Percentiles rank a stretch among this genome's conserved stretches.
These are phyloP conservation scores for Trichoderma gracile DNA, from an alignment of 2,329 filamentous ascomycete species.

Conservation along the genomic window DNA sequence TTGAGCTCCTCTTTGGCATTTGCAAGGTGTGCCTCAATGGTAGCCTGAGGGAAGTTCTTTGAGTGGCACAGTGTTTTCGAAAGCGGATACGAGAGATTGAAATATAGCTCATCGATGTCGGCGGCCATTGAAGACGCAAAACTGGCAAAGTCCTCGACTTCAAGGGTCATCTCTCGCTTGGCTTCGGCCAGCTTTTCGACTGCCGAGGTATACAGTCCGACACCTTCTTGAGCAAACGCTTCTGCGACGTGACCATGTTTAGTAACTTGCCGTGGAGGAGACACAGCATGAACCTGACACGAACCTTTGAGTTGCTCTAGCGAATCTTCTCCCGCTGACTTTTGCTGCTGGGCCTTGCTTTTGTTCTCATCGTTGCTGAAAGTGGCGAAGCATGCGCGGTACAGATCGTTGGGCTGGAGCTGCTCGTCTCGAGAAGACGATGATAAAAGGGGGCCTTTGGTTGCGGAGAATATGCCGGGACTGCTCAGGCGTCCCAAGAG, in stretches of 20 bases:
- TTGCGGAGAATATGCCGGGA: slow-evolving; percentile 24
- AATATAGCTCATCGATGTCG: slow-evolving; percentile 33
- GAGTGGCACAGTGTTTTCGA: slow-evolving; percentile 38
- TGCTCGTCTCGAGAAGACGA: not conserved
- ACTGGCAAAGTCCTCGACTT: slow-evolving; percentile 30
- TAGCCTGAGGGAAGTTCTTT: slow-evolving; percentile 31
- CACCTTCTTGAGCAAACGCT: slow-evolving; percentile 31
- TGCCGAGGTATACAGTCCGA: slow-evolving; percentile 30
- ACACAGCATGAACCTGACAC: not conserved
- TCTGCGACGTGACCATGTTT: slow-evolving; percentile 26
- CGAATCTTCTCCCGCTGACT: not conserved
- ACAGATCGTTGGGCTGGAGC: slow-evolving; percentile 26
- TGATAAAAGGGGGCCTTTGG: not conserved
- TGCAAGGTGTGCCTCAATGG: slow-evolving; percentile 33
- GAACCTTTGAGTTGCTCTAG: slow-evolving; percentile 31
- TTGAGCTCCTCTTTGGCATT: slow-evolving; percentile 31
- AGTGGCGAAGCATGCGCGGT: slow-evolving; percentile 31
- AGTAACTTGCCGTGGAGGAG: not conserved
- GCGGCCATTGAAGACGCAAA: slow-evolving; percentile 28
- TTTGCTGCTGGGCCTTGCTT: not conserved
- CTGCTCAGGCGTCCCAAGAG: slow-evolving; percentile 37
- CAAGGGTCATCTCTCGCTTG: slow-evolving; percentile 30
- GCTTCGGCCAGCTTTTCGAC: slow-evolving; percentile 31
- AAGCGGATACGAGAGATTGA: slow-evolving; percentile 38
- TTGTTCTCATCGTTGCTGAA: not conserved